Conservation (phyloP, 2,329 filamentous ascomycete species). For the Lasiodiplodia theobromae region DNA sequence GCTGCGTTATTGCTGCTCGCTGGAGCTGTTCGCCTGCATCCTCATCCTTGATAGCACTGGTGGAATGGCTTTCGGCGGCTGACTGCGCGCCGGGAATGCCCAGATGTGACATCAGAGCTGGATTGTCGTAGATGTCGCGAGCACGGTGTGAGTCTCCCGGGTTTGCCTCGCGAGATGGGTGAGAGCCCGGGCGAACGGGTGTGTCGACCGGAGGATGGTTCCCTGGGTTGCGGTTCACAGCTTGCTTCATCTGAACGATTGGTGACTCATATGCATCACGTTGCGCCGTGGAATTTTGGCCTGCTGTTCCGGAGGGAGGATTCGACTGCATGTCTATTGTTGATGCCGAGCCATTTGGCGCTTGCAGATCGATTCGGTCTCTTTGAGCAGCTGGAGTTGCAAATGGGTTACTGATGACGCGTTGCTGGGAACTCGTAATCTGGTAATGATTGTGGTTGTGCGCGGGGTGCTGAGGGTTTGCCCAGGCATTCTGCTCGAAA, state of each 20-base stretch:
- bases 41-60: conserved; percentile 24
- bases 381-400: conserved; percentile 46
- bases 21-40: conserved; percentile 27
- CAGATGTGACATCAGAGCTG: conserved; percentile 19
- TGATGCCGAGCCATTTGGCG: conserved; percentile 48
- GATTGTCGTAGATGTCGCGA: conserved; percentile 18
- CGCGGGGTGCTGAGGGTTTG: conserved; percentile 74
- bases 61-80: background rate
- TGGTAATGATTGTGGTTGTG: conserved; percentile 46
- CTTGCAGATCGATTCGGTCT: conserved; percentile 43
- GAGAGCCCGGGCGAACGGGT: conserved; percentile 2
- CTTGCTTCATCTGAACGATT: conserved; percentile 46
- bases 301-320: conserved; percentile 45
- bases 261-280: conserved; percentile 46
- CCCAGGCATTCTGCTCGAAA: conserved; percentile 89
- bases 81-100: conserved; percentile 4
- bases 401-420: conserved; percentile 20
- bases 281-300: conserved; percentile 31
- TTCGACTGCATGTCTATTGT: conserved; percentile 50
- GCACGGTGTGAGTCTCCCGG: conserved; percentile 3
- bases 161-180: conserved; percentile 1
- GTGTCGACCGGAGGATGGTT: conserved; percentile 10
- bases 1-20: conserved; percentile 22
- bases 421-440: conserved; percentile 33
- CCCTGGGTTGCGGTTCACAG: conserved; percentile 3